Evolutionary conservation across 352 stramenopile genomes (phyloP).

Genomic region (Globisporangium barbulae): DNA sequence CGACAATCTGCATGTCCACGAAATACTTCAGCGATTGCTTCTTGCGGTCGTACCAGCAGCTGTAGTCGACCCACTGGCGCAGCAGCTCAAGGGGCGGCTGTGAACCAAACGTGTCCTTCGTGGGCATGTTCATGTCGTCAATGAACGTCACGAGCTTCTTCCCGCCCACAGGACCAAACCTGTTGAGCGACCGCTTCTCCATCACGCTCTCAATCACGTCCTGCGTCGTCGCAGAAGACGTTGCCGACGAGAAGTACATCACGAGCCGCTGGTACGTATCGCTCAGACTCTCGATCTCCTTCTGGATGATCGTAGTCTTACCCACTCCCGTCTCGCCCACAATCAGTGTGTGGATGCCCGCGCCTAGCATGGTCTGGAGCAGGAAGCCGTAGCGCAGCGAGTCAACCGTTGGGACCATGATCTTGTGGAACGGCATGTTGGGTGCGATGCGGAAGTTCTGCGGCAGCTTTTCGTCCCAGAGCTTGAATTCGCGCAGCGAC

Average conservation of each 20-base stretch:
- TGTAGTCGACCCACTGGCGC: conserved; percentile 91
- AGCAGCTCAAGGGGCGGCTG: conserved; percentile 90
- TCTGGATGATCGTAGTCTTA: conserved; percentile 85
- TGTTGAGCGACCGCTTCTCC: conserved; percentile 88
- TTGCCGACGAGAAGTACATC: conserved; percentile 91
- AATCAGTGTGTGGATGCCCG: conserved; percentile 82
- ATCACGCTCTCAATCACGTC: conserved; percentile 90
- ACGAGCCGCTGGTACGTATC: conserved; percentile 74
- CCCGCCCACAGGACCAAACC: conserved; percentile 81
- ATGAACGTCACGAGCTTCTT: conserved; percentile 92
- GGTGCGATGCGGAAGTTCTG: conserved; percentile 69
- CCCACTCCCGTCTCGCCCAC: conserved; percentile 89
- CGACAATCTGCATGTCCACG: conserved; percentile 89
- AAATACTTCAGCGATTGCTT: conserved; percentile 91
- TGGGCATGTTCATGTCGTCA: conserved; percentile 93
- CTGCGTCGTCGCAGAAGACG: conserved; percentile 82
- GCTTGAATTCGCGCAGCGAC: conserved; percentile 68
- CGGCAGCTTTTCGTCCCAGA: conserved; percentile 82
- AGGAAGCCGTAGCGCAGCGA: conserved; percentile 81
- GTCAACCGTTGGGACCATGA: conserved; percentile 87
- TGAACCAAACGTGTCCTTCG: conserved; percentile 88
- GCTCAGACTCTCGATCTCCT: conserved; percentile 76
- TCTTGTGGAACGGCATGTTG: conserved; percentile 80
- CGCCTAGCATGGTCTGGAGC: conserved; percentile 70
- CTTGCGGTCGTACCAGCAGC: conserved; percentile 90